Evolutionary conservation across 352 stramenopile genomes (phyloP).

Genomic region (Globisporangium spinosum): DNA sequence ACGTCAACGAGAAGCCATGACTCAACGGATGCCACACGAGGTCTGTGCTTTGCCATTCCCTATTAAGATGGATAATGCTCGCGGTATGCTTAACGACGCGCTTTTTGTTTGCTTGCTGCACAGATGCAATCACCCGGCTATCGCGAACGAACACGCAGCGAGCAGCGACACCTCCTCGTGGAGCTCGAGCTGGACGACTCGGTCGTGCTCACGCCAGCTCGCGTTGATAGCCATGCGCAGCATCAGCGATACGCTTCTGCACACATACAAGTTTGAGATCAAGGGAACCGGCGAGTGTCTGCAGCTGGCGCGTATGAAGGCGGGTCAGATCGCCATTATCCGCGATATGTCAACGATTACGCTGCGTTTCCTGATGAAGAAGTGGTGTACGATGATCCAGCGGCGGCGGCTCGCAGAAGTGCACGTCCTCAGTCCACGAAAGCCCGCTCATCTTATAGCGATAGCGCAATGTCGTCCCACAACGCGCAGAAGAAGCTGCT

Average conservation of each 20-base stretch:
- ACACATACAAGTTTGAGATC: slow-evolving; percentile 16
- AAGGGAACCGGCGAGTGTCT: background rate
- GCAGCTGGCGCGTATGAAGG: background rate
- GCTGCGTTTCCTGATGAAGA: background rate
- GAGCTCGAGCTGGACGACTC: slow-evolving; percentile 66
- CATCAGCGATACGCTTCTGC: slow-evolving; percentile 13
- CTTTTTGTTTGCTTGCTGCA: background rate
- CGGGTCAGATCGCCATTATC: background rate
- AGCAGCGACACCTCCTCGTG: slow-evolving; percentile 50
- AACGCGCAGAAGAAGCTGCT: slow-evolving; percentile 27
- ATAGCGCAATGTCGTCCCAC: background rate
- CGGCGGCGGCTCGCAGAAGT: slow-evolving; percentile 5
- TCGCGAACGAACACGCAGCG: slow-evolving; percentile 12
- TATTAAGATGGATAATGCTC: background rate
- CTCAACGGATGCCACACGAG: slow-evolving; percentile 5
- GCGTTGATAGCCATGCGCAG: slow-evolving; percentile 3
- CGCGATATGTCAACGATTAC: background rate
- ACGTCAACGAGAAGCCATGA: background rate
- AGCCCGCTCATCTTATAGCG: background rate
- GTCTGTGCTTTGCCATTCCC: background rate
- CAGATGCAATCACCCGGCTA: background rate
- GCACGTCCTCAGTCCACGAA: slow-evolving; percentile 13
- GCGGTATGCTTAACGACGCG: no score
- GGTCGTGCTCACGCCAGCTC: slow-evolving; percentile 20
- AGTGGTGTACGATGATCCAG: background rate